Evolutionary conservation across 441 rosid genomes (phyloP).

Genomic region (Eutrema salsugineum): DNA sequence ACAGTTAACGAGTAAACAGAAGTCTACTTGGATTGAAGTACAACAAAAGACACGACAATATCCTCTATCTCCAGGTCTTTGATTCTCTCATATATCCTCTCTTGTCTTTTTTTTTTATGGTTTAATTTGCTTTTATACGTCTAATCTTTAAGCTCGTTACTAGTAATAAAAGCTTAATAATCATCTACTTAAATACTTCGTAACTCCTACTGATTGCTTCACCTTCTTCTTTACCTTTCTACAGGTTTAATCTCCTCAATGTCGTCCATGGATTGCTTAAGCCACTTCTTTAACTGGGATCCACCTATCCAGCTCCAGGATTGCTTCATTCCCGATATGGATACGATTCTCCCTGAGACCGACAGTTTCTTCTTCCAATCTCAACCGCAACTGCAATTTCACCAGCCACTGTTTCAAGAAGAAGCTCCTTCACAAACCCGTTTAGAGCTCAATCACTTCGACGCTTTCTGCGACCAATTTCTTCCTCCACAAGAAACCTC

Average conservation of each 20-base stretch:
- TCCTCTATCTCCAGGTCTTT: slow-evolving; percentile 30
- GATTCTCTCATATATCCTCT: slow-evolving; percentile 25
- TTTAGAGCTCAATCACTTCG: slow-evolving; percentile 2
- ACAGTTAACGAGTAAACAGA: slow-evolving; percentile 28
- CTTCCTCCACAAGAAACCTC: slow-evolving; percentile 28
- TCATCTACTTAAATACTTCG: neutral
- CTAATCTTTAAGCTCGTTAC: slow-evolving; percentile 3
- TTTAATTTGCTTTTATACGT: neutral
- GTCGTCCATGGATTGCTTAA: slow-evolving; percentile 36
- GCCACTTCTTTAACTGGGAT: slow-evolving; percentile 39
- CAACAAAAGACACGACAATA: slow-evolving; percentile 29
- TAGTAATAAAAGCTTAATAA: slow-evolving; percentile 4
- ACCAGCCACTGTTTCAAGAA: slow-evolving; percentile 27
- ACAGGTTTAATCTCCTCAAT: slow-evolving; percentile 28
- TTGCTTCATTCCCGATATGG: slow-evolving; percentile 25
- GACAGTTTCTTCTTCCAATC: slow-evolving; percentile 16
- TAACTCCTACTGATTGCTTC: slow-evolving; percentile 4
- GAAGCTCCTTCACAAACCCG: slow-evolving; percentile 18
- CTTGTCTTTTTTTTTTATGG: slow-evolving; percentile 14
- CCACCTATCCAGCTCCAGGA: slow-evolving; percentile 32
- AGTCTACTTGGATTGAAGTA: slow-evolving; percentile 7
- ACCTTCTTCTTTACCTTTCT: neutral
- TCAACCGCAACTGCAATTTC: slow-evolving; percentile 13
- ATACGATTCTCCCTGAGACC: slow-evolving; percentile 20
- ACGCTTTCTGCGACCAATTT: slow-evolving; percentile 14